Conservation (phyloP, 2,329 filamentous ascomycete genomes). For the Talaromyces sp. region DNA sequence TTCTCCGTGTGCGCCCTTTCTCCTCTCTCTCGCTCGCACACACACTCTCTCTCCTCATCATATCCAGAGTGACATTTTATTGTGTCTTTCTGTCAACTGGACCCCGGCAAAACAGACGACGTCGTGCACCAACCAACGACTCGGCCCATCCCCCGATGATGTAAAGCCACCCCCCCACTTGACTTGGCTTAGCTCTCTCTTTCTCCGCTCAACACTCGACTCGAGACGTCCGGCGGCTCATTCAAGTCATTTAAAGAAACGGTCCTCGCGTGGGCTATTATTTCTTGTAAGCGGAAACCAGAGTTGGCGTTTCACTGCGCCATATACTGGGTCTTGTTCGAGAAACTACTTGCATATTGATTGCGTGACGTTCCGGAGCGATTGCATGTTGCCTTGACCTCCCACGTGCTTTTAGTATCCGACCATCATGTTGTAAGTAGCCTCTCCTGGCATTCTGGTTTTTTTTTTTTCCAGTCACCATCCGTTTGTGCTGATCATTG, state of each 20-base stretch:
- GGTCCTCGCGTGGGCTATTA: not conserved
- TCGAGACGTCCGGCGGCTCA: not conserved
- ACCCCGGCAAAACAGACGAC: not conserved
- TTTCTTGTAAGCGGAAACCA: not conserved
- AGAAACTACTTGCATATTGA: not conserved
- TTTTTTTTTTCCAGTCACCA: not conserved
- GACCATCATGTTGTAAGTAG: not conserved
- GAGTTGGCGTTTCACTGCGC: not conserved
- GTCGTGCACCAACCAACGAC: not conserved
- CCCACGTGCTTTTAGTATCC: not conserved
- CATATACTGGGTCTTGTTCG: not conserved
- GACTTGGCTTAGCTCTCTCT: not conserved
- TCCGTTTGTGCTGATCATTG: constrained; percentile 26
- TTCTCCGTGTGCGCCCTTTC: not conserved
- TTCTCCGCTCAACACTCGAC: not conserved
- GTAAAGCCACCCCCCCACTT: not conserved
- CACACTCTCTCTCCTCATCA: no score
- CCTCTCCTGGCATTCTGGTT: not conserved
- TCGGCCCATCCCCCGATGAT: not conserved
- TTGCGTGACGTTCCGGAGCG: not conserved
- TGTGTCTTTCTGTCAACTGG: not conserved
- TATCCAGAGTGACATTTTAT: no score
- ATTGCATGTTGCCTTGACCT: not conserved
- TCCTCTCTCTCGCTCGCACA: not conserved
- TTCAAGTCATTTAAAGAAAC: not conserved